Conservation (phyloP, 1,284 basidiomycete genomes). For the Grifola frondosa region DNA sequence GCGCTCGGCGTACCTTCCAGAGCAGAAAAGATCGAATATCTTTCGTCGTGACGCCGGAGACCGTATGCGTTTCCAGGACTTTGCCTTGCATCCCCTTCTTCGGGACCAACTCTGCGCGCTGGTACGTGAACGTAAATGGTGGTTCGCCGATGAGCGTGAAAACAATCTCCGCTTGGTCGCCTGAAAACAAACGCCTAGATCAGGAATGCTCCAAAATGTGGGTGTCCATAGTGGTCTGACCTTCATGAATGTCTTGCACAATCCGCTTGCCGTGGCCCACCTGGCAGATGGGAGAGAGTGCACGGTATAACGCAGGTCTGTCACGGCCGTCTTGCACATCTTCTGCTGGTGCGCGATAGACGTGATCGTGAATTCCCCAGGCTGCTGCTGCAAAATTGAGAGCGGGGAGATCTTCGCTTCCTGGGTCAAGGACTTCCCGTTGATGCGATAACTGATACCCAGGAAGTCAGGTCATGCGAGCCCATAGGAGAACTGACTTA, state of each 20-base stretch:
- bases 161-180: conserved; percentile 90
- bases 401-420: conserved; percentile 81
- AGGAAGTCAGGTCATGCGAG: neutral
- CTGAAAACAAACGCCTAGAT: conserved; percentile 36
- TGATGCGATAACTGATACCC: conserved; percentile 70
- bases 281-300: conserved; percentile 86
- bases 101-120: conserved; percentile 68
- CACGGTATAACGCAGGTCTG: conserved; percentile 75
- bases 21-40: conserved; percentile 89
- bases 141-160: conserved; percentile 89
- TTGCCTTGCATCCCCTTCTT: conserved; percentile 69
- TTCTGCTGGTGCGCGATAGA: conserved; percentile 91
- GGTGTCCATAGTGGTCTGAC: conserved; percentile 33
- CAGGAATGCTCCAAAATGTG: neutral
- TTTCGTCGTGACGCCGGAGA: conserved; percentile 74
- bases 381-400: conserved; percentile 76
- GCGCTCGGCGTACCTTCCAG: conserved; percentile 65
- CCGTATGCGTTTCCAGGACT: conserved; percentile 86
- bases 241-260: conserved; percentile 88
- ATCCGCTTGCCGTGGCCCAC: conserved; percentile 83
- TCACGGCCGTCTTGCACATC: conserved; percentile 79
- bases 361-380: conserved; percentile 80
- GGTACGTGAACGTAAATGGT: conserved; percentile 95
- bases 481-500: conserved; percentile 37
- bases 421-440: conserved; percentile 73